phyloP scores from a whole-genome alignment of 306 rosid genomes.

The Astragalus membranaceus region DNA sequence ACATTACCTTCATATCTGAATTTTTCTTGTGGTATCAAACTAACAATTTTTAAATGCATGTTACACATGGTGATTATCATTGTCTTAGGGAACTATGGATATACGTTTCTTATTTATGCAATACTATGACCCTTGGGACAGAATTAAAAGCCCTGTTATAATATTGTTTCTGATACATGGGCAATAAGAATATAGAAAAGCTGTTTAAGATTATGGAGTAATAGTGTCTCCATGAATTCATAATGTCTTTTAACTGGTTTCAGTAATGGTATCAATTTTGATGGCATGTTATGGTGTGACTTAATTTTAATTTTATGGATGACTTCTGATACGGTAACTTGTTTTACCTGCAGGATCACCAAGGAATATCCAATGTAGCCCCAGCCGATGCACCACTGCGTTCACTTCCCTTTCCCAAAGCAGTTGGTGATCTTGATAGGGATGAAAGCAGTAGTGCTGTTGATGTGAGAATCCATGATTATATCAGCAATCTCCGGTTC shows the following conservation, averaged over 20 bases:
- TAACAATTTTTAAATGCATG: background rate
- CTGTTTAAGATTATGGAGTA: too few species aligned
- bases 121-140: background rate
- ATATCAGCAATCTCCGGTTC: conserved; percentile 67
- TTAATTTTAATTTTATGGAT: conserved; percentile 10
- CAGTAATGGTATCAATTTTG: background rate
- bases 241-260: background rate
- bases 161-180: conserved; percentile 9
- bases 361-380: conserved; percentile 91
- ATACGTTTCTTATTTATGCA: background rate
- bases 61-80: background rate
- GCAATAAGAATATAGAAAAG: too few species aligned
- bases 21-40: background rate
- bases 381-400: conserved; percentile 74
- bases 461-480: conserved; percentile 78
- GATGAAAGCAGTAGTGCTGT: conserved; percentile 24
- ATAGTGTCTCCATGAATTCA: background rate
- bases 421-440: conserved; percentile 30
- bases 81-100: background rate
- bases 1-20: background rate
- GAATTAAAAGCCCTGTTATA: background rate
- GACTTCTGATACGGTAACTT: background rate
- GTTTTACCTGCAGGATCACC: conserved; percentile 62
- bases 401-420: conserved; percentile 37
- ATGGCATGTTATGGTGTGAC: background rate